phyloP scores from a whole-genome alignment of 305 asterid species.

The Plantago lanceolata region DNA sequence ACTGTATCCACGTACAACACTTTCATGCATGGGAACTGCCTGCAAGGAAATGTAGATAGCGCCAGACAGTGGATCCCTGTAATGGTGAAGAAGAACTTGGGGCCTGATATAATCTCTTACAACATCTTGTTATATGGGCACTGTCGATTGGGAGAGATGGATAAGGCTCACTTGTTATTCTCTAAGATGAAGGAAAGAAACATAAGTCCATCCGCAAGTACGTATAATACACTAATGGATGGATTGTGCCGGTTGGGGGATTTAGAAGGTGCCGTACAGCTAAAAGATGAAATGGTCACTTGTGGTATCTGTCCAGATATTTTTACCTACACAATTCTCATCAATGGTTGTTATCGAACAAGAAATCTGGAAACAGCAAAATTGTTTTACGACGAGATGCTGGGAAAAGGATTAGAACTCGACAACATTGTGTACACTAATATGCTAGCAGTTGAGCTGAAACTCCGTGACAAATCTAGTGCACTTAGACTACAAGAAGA shows the following conservation, averaged over 20 bases:
- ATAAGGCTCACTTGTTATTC: conserved; percentile 43
- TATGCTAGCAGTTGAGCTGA: conserved; percentile 42
- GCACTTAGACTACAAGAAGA: conserved; percentile 51
- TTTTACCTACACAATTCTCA: conserved; percentile 54
- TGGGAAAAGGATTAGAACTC: conserved; percentile 43
- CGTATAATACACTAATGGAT: conserved; percentile 58
- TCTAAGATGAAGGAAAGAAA: conserved; percentile 37
- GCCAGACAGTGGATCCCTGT: conserved; percentile 57
- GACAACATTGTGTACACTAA: conserved; percentile 45
- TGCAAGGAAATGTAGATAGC: conserved; percentile 44
- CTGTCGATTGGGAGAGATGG: conserved; percentile 45
- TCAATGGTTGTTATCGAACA: conserved; percentile 42
- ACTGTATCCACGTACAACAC: conserved; percentile 52
- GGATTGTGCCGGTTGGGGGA: conserved; percentile 45
- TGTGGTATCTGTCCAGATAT: conserved; percentile 52
- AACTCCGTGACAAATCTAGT: conserved; percentile 36
- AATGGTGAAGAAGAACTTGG: conserved; percentile 59
- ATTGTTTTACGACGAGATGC: conserved; percentile 51
- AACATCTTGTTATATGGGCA: conserved; percentile 58
- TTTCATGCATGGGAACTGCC: conserved; percentile 65
- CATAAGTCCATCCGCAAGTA: conserved; percentile 44
- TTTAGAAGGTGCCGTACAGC: conserved; percentile 43
- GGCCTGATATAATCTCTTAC: conserved; percentile 49
- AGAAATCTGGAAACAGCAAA: conserved; percentile 46
- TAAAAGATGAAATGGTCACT: conserved; percentile 54